A percentile compares a stretch with the other conserved stretches of the same genome.
phyloP scores from a whole-genome alignment of 164 flowering plant species.

The Kalanchoe fedtschenkoi region DNA sequence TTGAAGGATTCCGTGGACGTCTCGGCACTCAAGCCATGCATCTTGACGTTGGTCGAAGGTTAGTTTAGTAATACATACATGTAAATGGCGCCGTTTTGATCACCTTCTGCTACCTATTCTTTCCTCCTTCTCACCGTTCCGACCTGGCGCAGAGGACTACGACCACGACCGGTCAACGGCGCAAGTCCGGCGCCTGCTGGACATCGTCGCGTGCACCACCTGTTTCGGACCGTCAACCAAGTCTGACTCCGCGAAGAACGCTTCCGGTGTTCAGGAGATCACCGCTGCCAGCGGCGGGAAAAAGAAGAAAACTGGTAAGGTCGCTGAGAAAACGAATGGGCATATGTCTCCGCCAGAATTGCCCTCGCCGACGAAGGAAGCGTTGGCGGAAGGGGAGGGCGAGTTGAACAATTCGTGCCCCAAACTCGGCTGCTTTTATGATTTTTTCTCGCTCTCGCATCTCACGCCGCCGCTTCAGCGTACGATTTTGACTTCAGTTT shows the following conservation, averaged over 20 bases:
- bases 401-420: slow-evolving; percentile 69
- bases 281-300: slow-evolving; percentile 15
- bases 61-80: background rate
- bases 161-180: slow-evolving; percentile 62
- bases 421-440: slow-evolving; percentile 77
- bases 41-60: slow-evolving; percentile 69
- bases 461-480: slow-evolving; percentile 92
- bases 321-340: slow-evolving; percentile 8
- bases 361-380: slow-evolving; percentile 25
- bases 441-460: slow-evolving; percentile 90
- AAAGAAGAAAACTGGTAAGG: slow-evolving; percentile 17
- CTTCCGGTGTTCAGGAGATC: slow-evolving; percentile 26
- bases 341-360: slow-evolving; percentile 15
- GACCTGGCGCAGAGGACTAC: slow-evolving; percentile 64
- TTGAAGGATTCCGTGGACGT: slow-evolving; percentile 82
- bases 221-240: slow-evolving; percentile 50
- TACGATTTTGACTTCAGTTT: slow-evolving; percentile 19
- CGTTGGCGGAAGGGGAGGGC: slow-evolving; percentile 42
- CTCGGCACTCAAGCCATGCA: slow-evolving; percentile 80
- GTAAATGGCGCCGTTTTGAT: background rate
- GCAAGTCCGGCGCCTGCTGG: slow-evolving; percentile 79
- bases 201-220: slow-evolving; percentile 86
- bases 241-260: slow-evolving; percentile 27
- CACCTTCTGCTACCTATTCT: background rate
- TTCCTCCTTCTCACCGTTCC: background rate